A percentile compares a stretch with the other conserved stretches of the same genome.
Conservation (phyloP, 1,284 basidiomycete genomes). For the Neolentinus lepideus region DNA sequence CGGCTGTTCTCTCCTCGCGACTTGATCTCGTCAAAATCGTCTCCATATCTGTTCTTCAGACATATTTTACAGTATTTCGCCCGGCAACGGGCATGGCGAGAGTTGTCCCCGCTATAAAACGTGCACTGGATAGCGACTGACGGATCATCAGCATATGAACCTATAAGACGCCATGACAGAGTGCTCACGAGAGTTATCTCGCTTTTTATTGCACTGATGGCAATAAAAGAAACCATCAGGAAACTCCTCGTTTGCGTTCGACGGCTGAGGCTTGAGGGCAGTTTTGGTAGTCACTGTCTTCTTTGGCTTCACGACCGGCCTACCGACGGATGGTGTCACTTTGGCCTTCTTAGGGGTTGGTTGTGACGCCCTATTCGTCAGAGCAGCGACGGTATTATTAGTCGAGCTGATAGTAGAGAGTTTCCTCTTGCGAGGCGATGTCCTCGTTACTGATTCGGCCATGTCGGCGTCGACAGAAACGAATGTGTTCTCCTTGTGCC, state of each 20-base stretch:
- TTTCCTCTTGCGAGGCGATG: slow-evolving; percentile 19
- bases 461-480: background rate
- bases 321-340: slow-evolving; percentile 7
- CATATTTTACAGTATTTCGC: slow-evolving; percentile 58
- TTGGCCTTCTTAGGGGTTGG: slow-evolving; percentile 28
- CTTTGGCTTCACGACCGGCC: slow-evolving; percentile 1
- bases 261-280: slow-evolving; percentile 8
- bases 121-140: slow-evolving; percentile 48
- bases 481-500: slow-evolving; percentile 46
- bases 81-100: slow-evolving; percentile 34
- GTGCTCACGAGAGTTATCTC: slow-evolving; percentile 38
- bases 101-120: slow-evolving; percentile 19
- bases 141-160: slow-evolving; percentile 5
- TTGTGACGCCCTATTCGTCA: slow-evolving; percentile 8
- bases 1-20: slow-evolving; percentile 14
- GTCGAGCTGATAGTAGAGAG: slow-evolving; percentile 13
- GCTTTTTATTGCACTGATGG: slow-evolving; percentile 64
- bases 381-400: background rate
- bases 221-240: slow-evolving; percentile 42
- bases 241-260: slow-evolving; percentile 20
- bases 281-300: slow-evolving; percentile 4
- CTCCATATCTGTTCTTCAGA: slow-evolving; percentile 56
- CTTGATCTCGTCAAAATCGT: slow-evolving; percentile 16
- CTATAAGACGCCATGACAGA: slow-evolving; percentile 6
- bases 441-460: background rate